Base-by-base conservation (phyloP, 805 yeast species). In the Clavispora fructus region DNA sequence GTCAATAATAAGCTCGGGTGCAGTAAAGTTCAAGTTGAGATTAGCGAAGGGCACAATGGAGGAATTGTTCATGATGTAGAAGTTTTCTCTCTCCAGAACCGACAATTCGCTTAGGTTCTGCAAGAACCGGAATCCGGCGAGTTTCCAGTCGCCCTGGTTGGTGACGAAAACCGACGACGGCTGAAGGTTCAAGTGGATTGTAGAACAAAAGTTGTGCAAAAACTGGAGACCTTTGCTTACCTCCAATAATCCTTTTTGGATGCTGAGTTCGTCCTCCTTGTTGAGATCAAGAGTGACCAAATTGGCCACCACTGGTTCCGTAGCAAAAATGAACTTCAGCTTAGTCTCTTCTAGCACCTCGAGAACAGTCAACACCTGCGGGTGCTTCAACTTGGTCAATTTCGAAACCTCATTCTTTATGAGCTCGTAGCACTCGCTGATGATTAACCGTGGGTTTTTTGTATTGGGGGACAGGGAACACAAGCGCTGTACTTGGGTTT, bases 331-430 rank as follows among this genome's bases (percentile, higher is more conserved):
- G 53, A 91, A 75, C 47, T 87, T 79, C 53, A 79, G 77, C 53
- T 84, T 83, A 32, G 92, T 86, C 54, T 90, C 95, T 63, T 94
- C 98, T 50, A 91, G 65, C 0, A 95, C 96, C 61, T 95, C 99
- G 32, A 87, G 79, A 2, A 94, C 74, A 1, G 90, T 83, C 40
- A 94, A 67, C 26, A 94, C 74, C 52, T 89, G 83, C 0, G 99
- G 99, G 62, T 94, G 99, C 54, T 90, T 85, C 55, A 94, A 70
- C 60, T 84, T 86, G 14, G 95, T 80, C 59, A 91, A 67, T 51
- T 85, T 83, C 19, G 79, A 67, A 2, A 89, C 84, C 56, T 90
- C 94, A 26, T 69, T 67, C 55, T 81, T 77, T 41, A 94, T 68
- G 17, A 84, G 72, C 39, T 80, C 85, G 54, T 80, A 84, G 38